These are phyloP conservation scores for Ascochyta pisi DNA, from an alignment of 2,329 filamentous ascomycete species.

Conservation along the genomic window DNA sequence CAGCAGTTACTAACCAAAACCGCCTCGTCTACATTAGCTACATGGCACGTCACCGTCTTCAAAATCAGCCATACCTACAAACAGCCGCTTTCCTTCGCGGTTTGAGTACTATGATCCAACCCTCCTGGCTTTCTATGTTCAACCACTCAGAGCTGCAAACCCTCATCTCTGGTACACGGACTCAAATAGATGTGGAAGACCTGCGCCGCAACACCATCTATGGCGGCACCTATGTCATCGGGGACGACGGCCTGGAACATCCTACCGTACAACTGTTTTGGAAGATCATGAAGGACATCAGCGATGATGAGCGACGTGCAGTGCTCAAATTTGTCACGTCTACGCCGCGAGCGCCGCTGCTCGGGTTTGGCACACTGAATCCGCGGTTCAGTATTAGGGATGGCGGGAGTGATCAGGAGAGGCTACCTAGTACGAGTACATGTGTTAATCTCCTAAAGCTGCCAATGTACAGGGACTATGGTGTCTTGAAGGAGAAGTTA, in stretches of 20 bases:
- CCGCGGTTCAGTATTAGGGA: slow-evolving; percentile 92
- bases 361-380: slow-evolving; percentile 86
- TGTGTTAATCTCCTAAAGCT: slow-evolving; percentile 95
- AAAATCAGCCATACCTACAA: slow-evolving; percentile 79
- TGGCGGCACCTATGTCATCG: slow-evolving; percentile 85
- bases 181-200: slow-evolving; percentile 86
- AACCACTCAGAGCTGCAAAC: slow-evolving; percentile 95
- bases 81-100: slow-evolving; percentile 88
- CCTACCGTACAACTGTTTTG: slow-evolving; percentile 87
- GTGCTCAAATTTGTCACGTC: slow-evolving; percentile 96
- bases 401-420: slow-evolving; percentile 74
- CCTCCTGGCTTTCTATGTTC: slow-evolving; percentile 97
- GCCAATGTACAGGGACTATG: slow-evolving; percentile 75
- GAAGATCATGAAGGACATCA: slow-evolving; percentile 80
- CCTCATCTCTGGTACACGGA: slow-evolving; percentile 85
- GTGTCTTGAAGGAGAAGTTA: slow-evolving; percentile 76
- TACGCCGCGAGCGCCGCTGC: slow-evolving; percentile 84
- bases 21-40: slow-evolving; percentile 93
- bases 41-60: slow-evolving; percentile 85
- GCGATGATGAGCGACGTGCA: slow-evolving; percentile 78
- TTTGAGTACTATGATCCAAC: slow-evolving; percentile 85
- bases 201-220: slow-evolving; percentile 84
- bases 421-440: slow-evolving; percentile 91
- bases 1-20: slow-evolving; percentile 87
- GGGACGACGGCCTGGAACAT: slow-evolving; percentile 88